Evolutionary conservation across 2,329 filamentous ascomycete genomes (phyloP).

Genomic region (Fusarium robinianum): DNA sequence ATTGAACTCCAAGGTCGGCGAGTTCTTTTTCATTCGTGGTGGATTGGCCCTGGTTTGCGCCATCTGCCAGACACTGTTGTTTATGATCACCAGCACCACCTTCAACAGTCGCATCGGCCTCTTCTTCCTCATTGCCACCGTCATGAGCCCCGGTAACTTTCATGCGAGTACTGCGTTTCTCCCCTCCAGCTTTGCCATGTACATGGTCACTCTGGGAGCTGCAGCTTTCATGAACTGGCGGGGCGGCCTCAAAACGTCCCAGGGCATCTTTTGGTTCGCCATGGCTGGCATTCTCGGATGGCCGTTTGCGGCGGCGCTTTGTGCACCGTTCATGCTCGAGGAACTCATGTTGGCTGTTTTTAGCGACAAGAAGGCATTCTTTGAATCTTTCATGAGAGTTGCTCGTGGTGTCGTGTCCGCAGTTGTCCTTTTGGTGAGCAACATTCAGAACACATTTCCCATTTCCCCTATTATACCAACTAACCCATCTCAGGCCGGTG

Average conservation of each 20-base stretch:
- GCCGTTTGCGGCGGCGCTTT: slow-evolving; percentile 88
- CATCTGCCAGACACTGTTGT: slow-evolving; percentile 80
- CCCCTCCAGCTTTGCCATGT: slow-evolving; percentile 97
- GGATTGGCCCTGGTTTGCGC: slow-evolving; percentile 77
- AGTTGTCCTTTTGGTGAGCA: slow-evolving; percentile 69
- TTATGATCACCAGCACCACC: slow-evolving; percentile 73
- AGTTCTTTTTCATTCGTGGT: slow-evolving; percentile 88
- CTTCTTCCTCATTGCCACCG: slow-evolving; percentile 77
- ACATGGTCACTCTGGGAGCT: slow-evolving; percentile 82
- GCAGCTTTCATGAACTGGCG: slow-evolving; percentile 90
- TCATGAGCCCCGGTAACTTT: slow-evolving; percentile 89
- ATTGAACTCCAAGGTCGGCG: slow-evolving; percentile 53
- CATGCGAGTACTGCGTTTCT: slow-evolving; percentile 86
- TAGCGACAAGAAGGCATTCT: slow-evolving; percentile 61
- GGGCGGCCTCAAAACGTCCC: slow-evolving; percentile 75
- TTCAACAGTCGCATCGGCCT: slow-evolving; percentile 84
- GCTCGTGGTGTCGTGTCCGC: slow-evolving; percentile 69
- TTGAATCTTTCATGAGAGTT: slow-evolving; percentile 64
- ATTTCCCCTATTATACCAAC: not conserved
- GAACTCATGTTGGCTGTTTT: slow-evolving; percentile 65
- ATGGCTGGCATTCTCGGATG: slow-evolving; percentile 85
- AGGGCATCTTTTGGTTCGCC: slow-evolving; percentile 90
- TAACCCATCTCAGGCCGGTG: slow-evolving; percentile 57
- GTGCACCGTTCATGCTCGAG: slow-evolving; percentile 79
- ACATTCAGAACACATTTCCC: too few relatives aligned